Evolutionary conservation across 2,329 filamentous ascomycete genomes (phyloP), one percentile per base, ranked within the genome.

Genomic region (Teratosphaeria zuluensis): DNA sequence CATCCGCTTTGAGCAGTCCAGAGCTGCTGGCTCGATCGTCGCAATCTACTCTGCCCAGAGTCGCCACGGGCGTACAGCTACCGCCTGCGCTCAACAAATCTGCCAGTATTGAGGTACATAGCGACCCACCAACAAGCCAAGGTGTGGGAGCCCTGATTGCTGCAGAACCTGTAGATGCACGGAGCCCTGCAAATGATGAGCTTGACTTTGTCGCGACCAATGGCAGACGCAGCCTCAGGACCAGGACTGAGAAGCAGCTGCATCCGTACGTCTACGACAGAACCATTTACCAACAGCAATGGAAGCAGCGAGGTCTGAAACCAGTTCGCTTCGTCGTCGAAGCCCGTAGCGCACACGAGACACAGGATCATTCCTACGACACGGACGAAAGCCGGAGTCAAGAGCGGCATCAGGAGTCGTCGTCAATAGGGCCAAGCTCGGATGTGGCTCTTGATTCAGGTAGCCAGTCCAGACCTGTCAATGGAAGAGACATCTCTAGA

Each of bases 181-280:
- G 16, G 11, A 31, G 14, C 38, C 1, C 31, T 3, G 35, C 31
- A n/a, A 55, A 38, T 38, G 12, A 14, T n/a, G 14, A 31, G 12
- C 4, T 31, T 21, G 19, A 32, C 11, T 16, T 9, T 7, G 16
- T 19, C 19, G 32, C 1, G 7, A 53, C 4, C 24, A 9, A 31
- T 24, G 58, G 51, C 19, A 57, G 62, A 54, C 65, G 76, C 48
- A 73, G 68, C 8, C 69, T 80, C 24, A 71, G 78, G n/a, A 66
- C 74, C 53, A 69, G 78, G 9, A 77, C 77, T 53, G 74, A 77
- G 14, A 78, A 78, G 53, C 78, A 80, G 62, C 63, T 80, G 31
- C 75, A 79, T 67, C 78, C 78, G 2, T 80, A 79, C 60, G 64
- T 74, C 24, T 62, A 78, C 24, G 77, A 80, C 54, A 71, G 71